A percentile compares a stretch with the other conserved stretches of the same genome.
phyloP scores from a whole-genome alignment of 208 protist species.

The Trypanosoma vivax region DNA sequence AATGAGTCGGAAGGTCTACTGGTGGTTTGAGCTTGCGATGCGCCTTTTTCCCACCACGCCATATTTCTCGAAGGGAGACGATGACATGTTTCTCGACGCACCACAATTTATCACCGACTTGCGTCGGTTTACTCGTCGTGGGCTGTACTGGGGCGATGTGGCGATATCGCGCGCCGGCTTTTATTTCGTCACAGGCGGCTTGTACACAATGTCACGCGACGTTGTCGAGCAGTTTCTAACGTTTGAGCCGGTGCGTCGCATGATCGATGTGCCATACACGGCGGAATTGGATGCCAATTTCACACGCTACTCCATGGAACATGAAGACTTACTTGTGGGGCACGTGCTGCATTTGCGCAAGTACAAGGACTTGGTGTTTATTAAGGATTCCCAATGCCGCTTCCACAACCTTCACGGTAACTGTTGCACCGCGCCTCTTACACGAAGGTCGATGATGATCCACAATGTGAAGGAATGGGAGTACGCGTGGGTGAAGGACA shows the following conservation, averaged over 20 bases:
- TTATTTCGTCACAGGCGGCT: not conserved
- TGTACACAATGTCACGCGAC: conserved; percentile 4
- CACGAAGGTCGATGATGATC: conserved; percentile 1
- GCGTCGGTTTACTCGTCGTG: conserved; percentile 3
- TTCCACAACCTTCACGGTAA: conserved; percentile 13
- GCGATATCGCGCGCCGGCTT: not conserved
- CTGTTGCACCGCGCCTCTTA: not conserved
- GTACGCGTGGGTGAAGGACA: conserved; percentile 4
- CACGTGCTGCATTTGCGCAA: not conserved
- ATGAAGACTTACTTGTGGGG: conserved; percentile 15
- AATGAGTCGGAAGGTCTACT: conserved; percentile 27
- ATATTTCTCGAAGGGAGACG: conserved; percentile 38
- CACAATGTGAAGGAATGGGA: conserved; percentile 11
- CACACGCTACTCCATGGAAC: conserved; percentile 1
- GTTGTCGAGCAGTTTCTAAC: not conserved
- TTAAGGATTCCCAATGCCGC: not conserved
- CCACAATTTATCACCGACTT: conserved; percentile 32
- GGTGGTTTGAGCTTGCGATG: conserved; percentile 32
- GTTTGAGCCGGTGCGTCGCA: not conserved
- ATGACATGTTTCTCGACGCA: conserved; percentile 38
- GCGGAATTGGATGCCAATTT: not conserved
- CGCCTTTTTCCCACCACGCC: conserved; percentile 20
- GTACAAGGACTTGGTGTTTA: not conserved
- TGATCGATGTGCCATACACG: conserved; percentile 1
- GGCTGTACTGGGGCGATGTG: conserved; percentile 8